Conservation (phyloP, 805 yeast genomes). For the Ogataea parapolymorpha region DNA sequence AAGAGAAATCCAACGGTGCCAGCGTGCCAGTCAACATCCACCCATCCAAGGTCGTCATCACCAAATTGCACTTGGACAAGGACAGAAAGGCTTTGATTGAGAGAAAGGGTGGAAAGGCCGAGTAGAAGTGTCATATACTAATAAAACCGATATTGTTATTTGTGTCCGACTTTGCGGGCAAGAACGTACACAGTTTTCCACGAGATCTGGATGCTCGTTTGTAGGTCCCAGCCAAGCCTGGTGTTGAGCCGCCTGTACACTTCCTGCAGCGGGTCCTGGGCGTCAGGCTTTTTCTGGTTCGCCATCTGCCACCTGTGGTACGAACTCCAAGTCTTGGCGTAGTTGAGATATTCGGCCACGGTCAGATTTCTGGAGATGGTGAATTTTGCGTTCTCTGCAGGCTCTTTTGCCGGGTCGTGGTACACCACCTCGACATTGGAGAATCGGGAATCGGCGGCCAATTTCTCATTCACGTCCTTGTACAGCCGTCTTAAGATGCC, state of each 20-base stretch:
- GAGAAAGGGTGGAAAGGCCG: constrained; percentile 97
- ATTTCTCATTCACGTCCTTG: constrained; percentile 36
- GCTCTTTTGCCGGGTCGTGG: constrained; percentile 21
- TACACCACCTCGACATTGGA: constrained; percentile 31
- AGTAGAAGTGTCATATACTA: constrained; percentile 48
- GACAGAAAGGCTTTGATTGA: constrained; percentile 97
- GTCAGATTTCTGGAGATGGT: constrained; percentile 36
- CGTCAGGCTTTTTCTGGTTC: constrained; percentile 27
- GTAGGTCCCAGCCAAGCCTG: constrained; percentile 44
- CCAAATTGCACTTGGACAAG: constrained; percentile 96
- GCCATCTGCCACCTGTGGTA: constrained; percentile 52
- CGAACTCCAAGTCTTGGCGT: constrained; percentile 69
- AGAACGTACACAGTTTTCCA: constrained; percentile 53
- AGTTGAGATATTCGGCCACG: constrained; percentile 45
- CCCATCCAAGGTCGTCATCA: constrained; percentile 98
- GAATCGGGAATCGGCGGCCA: constrained; percentile 36
- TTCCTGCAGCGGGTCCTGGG: constrained; percentile 35
- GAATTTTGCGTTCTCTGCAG: neutral
- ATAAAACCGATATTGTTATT: constrained; percentile 12
- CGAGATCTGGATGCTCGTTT: constrained; percentile 39
- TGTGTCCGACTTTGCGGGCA: constrained; percentile 32
- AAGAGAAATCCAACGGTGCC: constrained; percentile 98
- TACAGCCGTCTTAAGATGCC: constrained; percentile 44
- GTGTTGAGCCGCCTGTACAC: constrained; percentile 36
- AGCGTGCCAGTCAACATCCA: constrained; percentile 95